Conservation (phyloP, 164 flowering plant species). For the Annona cherimola region DNA sequence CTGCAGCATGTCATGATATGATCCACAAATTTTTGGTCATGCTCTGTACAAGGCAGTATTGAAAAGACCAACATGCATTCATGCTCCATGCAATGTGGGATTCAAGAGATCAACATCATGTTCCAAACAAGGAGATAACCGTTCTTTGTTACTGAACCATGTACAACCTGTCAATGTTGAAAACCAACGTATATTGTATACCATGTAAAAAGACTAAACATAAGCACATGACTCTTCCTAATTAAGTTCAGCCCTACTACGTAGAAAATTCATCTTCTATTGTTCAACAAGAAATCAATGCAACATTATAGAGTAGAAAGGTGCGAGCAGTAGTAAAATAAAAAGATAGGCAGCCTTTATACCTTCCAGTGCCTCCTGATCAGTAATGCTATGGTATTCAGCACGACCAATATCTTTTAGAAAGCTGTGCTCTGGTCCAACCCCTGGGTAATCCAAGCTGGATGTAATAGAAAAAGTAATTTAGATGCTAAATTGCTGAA, state of each 20-base stretch:
- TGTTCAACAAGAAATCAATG: too few relatives aligned
- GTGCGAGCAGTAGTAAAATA: neutral
- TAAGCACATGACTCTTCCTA: too few relatives aligned
- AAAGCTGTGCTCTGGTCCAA: slow-evolving; percentile 96
- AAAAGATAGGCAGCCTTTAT: neutral
- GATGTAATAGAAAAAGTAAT: neutral
- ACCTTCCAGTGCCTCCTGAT: slow-evolving; percentile 93
- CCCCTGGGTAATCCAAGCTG: slow-evolving; percentile 96
- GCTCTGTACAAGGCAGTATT: too few relatives aligned
- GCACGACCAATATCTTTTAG: slow-evolving; percentile 87
- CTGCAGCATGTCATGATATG: too few relatives aligned
- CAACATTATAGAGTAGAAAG: too few relatives aligned
- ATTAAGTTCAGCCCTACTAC: too few relatives aligned
- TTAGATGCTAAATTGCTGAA: neutral
- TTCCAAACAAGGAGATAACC: too few relatives aligned
- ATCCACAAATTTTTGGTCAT: too few relatives aligned
- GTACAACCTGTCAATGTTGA: neutral
- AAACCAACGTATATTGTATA: neutral
- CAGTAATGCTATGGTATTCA: slow-evolving; percentile 75
- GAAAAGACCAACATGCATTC: too few relatives aligned
- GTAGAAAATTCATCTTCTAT: too few relatives aligned
- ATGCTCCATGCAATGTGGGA: neutral
- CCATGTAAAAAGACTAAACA: too few relatives aligned
- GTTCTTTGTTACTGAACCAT: neutral
- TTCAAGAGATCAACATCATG: neutral